Evolutionary conservation across 768 basidiomycete species (phyloP), one percentile per base, ranked within the genome.

Genomic region (Chalciporus piperatus): DNA sequence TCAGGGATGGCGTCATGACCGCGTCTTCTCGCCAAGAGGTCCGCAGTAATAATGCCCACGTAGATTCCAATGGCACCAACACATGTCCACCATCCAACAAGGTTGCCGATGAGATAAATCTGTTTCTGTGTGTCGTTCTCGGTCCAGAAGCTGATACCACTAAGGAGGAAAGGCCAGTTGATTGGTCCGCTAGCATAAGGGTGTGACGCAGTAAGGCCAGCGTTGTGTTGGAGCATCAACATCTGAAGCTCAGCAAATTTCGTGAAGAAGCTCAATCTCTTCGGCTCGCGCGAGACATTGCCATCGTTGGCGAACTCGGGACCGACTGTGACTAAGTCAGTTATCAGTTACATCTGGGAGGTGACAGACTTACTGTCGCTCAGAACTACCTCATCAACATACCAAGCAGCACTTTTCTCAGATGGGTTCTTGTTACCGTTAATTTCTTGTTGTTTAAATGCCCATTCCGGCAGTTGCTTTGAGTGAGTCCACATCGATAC

Each of bases 71-170:
- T 69, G 1, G 89, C 85, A 28, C 95, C 76, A 35, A 90, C 85
- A 70, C 92, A 93, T 2, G 87, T 79, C 92, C 95, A 98, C 94
- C 95, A 98, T 12, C 92, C 90, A 57, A 92, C 69, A 44, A 97
- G 69, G 69, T 99, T 99, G 22, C 97, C 97, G 60, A 95, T 90
- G 52, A 98, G 77, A 72, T 99, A 99, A 47, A 99, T 94, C 70
- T 99, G 97, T 69, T 89, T 86, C 65, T 91, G 85, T 11, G 77
- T 76, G 6, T 87, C 86, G 50, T 78, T 85, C 60, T 90, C 78
- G 5, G 97, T 99, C 97, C 97, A 99, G 79, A 98, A 98, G 65
- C 92, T 95, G 74, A 99, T 98, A 44, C 97, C 97, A 56, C 78
- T 92, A 25, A 98, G 72, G 35, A 94, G 80, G 84, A 98, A 98